Conservation (phyloP, 306 rosid genomes). For the Prunus davidiana region DNA sequence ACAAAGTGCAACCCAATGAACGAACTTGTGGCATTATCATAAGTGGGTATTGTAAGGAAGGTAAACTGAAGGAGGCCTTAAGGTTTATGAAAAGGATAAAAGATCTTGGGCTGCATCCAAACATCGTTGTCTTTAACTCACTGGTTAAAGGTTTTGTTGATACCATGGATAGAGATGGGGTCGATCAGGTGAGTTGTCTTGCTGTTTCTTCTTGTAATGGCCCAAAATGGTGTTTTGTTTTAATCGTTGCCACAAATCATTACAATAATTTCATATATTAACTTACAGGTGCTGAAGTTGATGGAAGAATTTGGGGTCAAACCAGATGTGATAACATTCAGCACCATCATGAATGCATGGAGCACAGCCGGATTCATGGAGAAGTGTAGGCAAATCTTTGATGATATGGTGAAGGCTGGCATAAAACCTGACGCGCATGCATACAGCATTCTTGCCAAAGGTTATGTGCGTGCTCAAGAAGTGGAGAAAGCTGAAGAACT, state of each 20-base stretch:
- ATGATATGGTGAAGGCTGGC: constrained; percentile 63
- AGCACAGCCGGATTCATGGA: constrained; percentile 70
- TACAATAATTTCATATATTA: neutral
- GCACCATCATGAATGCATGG: constrained; percentile 79
- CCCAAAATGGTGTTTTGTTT: neutral
- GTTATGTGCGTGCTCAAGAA: constrained; percentile 62
- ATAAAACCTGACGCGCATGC: constrained; percentile 66
- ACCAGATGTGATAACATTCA: constrained; percentile 68
- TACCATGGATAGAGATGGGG: constrained; percentile 64
- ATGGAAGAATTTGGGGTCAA: constrained; percentile 57
- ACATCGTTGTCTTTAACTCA: constrained; percentile 50
- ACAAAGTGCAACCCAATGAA: constrained; percentile 51
- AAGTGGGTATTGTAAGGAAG: constrained; percentile 65
- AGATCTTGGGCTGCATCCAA: constrained; percentile 53
- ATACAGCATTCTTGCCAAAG: constrained; percentile 75
- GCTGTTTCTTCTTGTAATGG: constrained; percentile 5
- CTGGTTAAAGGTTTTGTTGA: constrained; percentile 61
- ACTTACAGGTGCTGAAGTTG: constrained; percentile 56
- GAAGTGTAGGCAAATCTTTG: constrained; percentile 54
- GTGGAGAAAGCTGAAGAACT: constrained; percentile 65
- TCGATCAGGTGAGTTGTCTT: constrained; percentile 46
- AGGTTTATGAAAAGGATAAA: constrained; percentile 52
- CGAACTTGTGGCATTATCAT: constrained; percentile 52
- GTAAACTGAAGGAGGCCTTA: constrained; percentile 54
- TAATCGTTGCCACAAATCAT: neutral